Conservation (phyloP, 208 protist genomes). For the Trypanosoma rangeli region DNA sequence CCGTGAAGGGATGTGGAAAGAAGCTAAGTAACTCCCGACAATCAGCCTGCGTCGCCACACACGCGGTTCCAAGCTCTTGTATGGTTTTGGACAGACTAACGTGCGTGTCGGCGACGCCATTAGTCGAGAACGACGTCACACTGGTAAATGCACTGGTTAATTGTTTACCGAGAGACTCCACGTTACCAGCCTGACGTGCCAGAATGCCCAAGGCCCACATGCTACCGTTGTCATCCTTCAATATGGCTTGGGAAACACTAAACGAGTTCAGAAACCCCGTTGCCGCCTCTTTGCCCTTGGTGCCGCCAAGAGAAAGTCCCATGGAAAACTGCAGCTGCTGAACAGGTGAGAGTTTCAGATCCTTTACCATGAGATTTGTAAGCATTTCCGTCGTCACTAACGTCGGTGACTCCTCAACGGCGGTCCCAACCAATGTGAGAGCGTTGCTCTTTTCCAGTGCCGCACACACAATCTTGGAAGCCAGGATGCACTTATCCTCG, state of each 20-base stretch:
- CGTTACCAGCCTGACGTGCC: constrained; percentile 50
- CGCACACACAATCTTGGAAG: constrained; percentile 50
- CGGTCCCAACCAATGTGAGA: constrained; percentile 53
- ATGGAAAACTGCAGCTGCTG: constrained; percentile 80
- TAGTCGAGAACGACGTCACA: constrained; percentile 30
- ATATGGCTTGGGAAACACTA: constrained; percentile 40
- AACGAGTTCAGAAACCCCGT: constrained; percentile 58
- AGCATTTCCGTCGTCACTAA: constrained; percentile 49
- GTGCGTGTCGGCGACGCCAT: constrained; percentile 30
- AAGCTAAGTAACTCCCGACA: constrained; percentile 77
- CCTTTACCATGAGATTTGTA: constrained; percentile 49
- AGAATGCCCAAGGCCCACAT: constrained; percentile 54
- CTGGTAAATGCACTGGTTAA: constrained; percentile 32
- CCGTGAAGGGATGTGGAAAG: constrained; percentile 69
- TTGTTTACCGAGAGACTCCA: constrained; percentile 50
- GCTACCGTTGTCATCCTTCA: constrained; percentile 61
- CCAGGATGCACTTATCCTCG: constrained; percentile 44
- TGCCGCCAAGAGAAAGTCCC: constrained; percentile 55
- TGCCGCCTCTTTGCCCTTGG: constrained; percentile 56
- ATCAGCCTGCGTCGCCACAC: constrained; percentile 81
- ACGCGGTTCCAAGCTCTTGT: constrained; percentile 80
- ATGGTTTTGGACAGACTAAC: constrained; percentile 81
- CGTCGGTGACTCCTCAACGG: constrained; percentile 44
- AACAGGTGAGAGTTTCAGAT: constrained; percentile 62
- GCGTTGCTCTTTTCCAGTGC: constrained; percentile 71